Base-by-base conservation (phyloP, 345 rosid species). In the Psidium guajava region DNA sequence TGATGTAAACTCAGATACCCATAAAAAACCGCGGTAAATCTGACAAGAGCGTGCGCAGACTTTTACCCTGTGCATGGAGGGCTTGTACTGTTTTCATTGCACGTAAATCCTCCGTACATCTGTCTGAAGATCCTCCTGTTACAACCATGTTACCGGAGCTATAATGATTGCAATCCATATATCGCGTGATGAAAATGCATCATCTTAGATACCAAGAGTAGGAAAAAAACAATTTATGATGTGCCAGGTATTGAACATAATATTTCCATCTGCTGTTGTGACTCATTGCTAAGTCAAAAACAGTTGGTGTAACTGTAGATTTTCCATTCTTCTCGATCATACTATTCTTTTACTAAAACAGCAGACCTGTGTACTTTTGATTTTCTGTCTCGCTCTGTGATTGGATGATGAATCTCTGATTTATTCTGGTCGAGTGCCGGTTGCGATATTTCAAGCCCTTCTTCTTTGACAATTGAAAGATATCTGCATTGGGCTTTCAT, bases 401-500 rank as follows among this genome's bases (percentile, higher is more conserved):
- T 90, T 22, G 86, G 90, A 89, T 94, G 95, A 87, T 94, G 95
- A 84, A 94, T 85, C 83, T 92, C 91, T 50, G 95, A 93, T 56
- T 87, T 85, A 6, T 83, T 57, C 6, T 92, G 92, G 91, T 92
- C 98, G 74, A 96, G 93, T 14, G 94, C 98, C 25, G 98, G 99
- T 87, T 96, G 98, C 6, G 98, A 96, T 91, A 96, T 94, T 88
- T 95, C 93, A 47, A 96, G 95, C 49, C 94, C 94, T 91, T 94
- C 98, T 80, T 92, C 91, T 90, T 87, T 91, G 82, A 93, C 82
- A 21, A 93, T 92, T 56, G 95, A 91, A 86, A 93, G 89, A 87
- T 96, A 95, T 86, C 97, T 95, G 93, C 82, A 87, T 61, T 53
- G 47, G 59, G 84, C 49, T 53, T 82, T n/a, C 40, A 36, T 59